Conservation (phyloP, 2,329 filamentous ascomycete species). For the Calonectria fujianensis region DNA sequence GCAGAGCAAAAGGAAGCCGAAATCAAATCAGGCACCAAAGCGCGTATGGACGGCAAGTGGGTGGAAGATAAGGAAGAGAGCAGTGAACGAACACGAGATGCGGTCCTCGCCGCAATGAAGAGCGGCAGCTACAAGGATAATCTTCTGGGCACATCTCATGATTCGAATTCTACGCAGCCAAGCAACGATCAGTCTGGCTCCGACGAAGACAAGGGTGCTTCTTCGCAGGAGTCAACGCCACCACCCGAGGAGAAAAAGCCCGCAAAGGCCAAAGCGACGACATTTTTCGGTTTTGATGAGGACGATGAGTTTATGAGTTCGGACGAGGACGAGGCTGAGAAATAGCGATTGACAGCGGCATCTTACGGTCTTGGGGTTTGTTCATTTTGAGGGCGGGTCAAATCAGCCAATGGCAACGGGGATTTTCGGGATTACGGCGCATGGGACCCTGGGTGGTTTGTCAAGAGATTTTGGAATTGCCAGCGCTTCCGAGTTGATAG, state of each 20-base stretch:
- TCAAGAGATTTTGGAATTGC: slow-evolving; percentile 43
- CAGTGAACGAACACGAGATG: slow-evolving; percentile 86
- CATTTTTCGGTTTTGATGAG: slow-evolving; percentile 87
- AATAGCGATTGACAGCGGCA: slow-evolving; percentile 36
- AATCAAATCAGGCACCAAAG: slow-evolving; percentile 82
- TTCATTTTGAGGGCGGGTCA: slow-evolving; percentile 35
- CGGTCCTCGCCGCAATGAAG: slow-evolving; percentile 82
- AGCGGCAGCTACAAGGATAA: slow-evolving; percentile 78
- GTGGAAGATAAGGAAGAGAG: slow-evolving; percentile 96
- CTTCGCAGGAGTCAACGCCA: slow-evolving; percentile 69
- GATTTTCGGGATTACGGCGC: slow-evolving; percentile 53
- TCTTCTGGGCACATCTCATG: slow-evolving; percentile 70
- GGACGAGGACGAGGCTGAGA: slow-evolving; percentile 74
- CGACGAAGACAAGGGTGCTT: slow-evolving; percentile 64
- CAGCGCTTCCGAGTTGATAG: slow-evolving; percentile 46
- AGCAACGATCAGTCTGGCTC: slow-evolving; percentile 55
- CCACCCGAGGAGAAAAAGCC: slow-evolving; percentile 66
- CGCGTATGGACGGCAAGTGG: slow-evolving; percentile 91
- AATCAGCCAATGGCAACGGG: slow-evolving; percentile 47
- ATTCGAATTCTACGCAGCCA: slow-evolving; percentile 64
- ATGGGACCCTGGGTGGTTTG: slow-evolving; percentile 45
- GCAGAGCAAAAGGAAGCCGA: slow-evolving; percentile 90
- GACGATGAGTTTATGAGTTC: slow-evolving; percentile 85
- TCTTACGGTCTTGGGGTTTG: slow-evolving; percentile 27
- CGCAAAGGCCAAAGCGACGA: slow-evolving; percentile 63